Percentiles rank a stretch among this genome's conserved stretches.
Evolutionary conservation across 2,329 filamentous ascomycete genomes (phyloP).

Genomic region (Nemania serpens): DNA sequence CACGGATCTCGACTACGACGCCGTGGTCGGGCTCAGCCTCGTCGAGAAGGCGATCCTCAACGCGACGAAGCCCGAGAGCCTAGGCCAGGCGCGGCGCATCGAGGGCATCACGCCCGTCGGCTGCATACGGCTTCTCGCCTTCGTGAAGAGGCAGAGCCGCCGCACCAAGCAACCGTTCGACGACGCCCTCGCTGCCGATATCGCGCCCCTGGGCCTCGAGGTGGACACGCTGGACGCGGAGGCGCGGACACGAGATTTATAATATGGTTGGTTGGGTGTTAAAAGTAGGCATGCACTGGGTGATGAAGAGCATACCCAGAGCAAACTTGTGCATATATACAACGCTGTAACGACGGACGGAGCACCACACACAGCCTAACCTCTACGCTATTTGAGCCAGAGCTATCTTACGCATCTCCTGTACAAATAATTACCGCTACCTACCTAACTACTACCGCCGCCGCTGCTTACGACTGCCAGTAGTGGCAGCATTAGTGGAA

Average conservation of each 20-base stretch:
- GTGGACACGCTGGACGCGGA: conserved; percentile 48
- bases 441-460: too few relatives aligned
- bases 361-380: neutral
- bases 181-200: conserved; percentile 27
- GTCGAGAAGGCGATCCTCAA: conserved; percentile 77
- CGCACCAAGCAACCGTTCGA: conserved; percentile 18
- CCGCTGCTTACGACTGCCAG: too few relatives aligned
- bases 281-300: neutral
- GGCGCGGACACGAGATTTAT: conserved; percentile 46
- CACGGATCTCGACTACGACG: conserved; percentile 73
- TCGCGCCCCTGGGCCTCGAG: conserved; percentile 42
- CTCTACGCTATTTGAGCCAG: neutral
- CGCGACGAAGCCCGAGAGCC: conserved; percentile 74
- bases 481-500: too few relatives aligned
- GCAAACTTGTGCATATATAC: neutral
- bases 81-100: conserved; percentile 85
- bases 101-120: conserved; percentile 75
- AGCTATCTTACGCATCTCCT: too few relatives aligned
- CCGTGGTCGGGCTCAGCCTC: conserved; percentile 73
- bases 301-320: neutral
- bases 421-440: too few relatives aligned
- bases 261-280: neutral
- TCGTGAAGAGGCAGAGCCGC: conserved; percentile 55
- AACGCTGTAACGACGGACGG: conserved; percentile 5
- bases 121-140: conserved; percentile 63